A percentile compares a stretch with the other conserved stretches of the same genome.
Conservation (phyloP, 2,329 filamentous ascomycete genomes). For the Polychaeton citri region DNA sequence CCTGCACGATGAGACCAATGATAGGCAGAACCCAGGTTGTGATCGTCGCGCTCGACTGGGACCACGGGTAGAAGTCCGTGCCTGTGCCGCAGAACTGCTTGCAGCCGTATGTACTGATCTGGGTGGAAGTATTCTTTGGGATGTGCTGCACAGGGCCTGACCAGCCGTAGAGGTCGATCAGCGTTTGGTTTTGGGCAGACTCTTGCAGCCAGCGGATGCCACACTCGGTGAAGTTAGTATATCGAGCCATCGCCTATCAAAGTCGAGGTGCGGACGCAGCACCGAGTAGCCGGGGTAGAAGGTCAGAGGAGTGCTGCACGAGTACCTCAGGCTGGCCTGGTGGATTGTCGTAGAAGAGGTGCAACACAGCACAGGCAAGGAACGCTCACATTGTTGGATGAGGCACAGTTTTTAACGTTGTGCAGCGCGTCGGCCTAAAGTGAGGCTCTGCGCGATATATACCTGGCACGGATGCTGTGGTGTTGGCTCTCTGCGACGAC, state of each 20-base stretch:
- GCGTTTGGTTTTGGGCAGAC: not conserved
- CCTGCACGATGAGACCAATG: constrained; percentile 26
- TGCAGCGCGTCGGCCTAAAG: no score
- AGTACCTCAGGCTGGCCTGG: no score
- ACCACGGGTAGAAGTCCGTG: constrained; percentile 22
- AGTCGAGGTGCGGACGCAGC: no score
- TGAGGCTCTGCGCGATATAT: no score
- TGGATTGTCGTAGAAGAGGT: no score
- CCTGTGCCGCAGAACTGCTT: constrained; percentile 21
- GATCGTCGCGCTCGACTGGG: constrained; percentile 19
- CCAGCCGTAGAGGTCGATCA: constrained; percentile 4
- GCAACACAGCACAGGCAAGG: no score
- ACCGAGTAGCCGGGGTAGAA: no score
- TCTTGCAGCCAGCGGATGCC: not conserved
- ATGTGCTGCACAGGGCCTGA: constrained; percentile 9
- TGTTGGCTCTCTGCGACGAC: no score
- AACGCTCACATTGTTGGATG: no score
- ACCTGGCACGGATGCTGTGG: no score
- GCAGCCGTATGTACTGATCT: constrained; percentile 22
- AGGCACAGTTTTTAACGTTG: no score
- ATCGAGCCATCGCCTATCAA: not conserved
- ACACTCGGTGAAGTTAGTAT: not conserved
- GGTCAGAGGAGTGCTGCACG: no score
- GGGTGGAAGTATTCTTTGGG: constrained; percentile 10
- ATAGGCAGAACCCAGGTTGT: constrained; percentile 29